phyloP scores from a whole-genome alignment of 83 land plant species.

The Diphasiastrum complanatum region DNA sequence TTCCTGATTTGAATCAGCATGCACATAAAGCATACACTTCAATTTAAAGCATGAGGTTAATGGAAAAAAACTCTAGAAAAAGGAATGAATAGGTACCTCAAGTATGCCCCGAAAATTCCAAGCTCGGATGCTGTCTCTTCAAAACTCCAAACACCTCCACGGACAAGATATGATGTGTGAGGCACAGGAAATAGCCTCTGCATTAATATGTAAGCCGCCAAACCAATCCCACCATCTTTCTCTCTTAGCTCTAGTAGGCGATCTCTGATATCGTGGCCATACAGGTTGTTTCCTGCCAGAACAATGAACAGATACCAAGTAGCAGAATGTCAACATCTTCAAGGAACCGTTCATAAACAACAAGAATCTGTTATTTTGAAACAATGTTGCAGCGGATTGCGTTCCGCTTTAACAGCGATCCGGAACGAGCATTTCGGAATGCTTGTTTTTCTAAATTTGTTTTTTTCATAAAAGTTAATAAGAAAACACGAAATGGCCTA shows the following conservation, averaged over 20 bases:
- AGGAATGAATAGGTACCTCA: slow-evolving; percentile 44
- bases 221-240: slow-evolving; percentile 42
- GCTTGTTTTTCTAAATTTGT: too few relatives aligned
- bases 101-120: slow-evolving; percentile 77
- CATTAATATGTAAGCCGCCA: slow-evolving; percentile 92
- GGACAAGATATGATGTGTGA: slow-evolving; percentile 55
- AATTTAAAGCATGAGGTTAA: too few relatives aligned
- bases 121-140: slow-evolving; percentile 77
- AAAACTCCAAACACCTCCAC: slow-evolving; percentile 57
- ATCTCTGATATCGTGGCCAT: slow-evolving; percentile 63
- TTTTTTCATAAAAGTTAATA: too few relatives aligned
- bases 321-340: too few relatives aligned
- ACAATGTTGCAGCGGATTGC: background rate
- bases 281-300: slow-evolving; percentile 74
- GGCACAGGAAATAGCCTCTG: slow-evolving; percentile 80
- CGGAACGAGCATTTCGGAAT: too few relatives aligned
- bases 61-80: too few relatives aligned
- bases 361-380: too few relatives aligned
- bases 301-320: background rate
- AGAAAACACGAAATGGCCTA: too few relatives aligned
- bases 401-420: too few relatives aligned
- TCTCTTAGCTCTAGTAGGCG: slow-evolving; percentile 43
- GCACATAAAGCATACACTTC: too few relatives aligned
- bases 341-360: too few relatives aligned
- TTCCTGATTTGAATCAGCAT: too few relatives aligned